phyloP scores from a whole-genome alignment of 1,284 basidiomycete genomes.

The Malassezia pachydermatis region DNA sequence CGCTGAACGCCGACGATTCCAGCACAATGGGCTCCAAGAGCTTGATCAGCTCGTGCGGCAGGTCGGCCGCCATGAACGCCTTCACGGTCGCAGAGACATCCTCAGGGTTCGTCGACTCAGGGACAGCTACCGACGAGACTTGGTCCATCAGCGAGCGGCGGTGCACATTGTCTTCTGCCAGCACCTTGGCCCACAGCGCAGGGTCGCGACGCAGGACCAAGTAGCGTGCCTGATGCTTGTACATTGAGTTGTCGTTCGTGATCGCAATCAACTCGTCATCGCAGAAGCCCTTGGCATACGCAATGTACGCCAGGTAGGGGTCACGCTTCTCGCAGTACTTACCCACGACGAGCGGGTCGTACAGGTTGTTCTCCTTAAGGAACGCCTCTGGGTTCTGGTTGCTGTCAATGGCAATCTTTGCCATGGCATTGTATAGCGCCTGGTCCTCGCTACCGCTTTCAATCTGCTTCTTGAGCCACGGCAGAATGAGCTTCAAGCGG shows the following conservation, averaged over 20 bases:
- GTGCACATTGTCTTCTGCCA: slow-evolving; percentile 78
- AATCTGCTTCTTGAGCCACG: slow-evolving; percentile 89
- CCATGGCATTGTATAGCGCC: slow-evolving; percentile 88
- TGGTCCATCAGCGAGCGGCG: slow-evolving; percentile 92
- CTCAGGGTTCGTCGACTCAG: slow-evolving; percentile 94
- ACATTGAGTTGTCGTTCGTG: slow-evolving; percentile 99
- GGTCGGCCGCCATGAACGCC: slow-evolving; percentile 91
- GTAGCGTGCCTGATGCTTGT: slow-evolving; percentile 98
- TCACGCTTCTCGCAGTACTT: slow-evolving; percentile 99
- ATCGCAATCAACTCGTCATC: slow-evolving; percentile 94
- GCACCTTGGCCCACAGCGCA: slow-evolving; percentile 93
- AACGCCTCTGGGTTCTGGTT: slow-evolving; percentile 97
- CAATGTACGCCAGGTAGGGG: slow-evolving; percentile 96
- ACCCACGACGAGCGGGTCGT: slow-evolving; percentile 89
- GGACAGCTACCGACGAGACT: slow-evolving; percentile 69
- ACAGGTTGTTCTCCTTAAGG: slow-evolving; percentile 96
- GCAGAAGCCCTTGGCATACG: slow-evolving; percentile 97
- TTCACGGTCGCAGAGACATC: slow-evolving; percentile 98
- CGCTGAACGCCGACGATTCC: slow-evolving; percentile 91
- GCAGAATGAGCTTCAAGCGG: slow-evolving; percentile 87
- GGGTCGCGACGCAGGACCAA: slow-evolving; percentile 89
- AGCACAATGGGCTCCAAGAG: slow-evolving; percentile 97
- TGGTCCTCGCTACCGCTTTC: slow-evolving; percentile 84
- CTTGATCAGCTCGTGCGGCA: slow-evolving; percentile 94
- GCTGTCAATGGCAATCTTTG: slow-evolving; percentile 96